Evolutionary conservation across 164 flowering plant genomes (phyloP), one percentile per base, ranked within the genome.

Genomic region (Nymphaea thermarum): DNA sequence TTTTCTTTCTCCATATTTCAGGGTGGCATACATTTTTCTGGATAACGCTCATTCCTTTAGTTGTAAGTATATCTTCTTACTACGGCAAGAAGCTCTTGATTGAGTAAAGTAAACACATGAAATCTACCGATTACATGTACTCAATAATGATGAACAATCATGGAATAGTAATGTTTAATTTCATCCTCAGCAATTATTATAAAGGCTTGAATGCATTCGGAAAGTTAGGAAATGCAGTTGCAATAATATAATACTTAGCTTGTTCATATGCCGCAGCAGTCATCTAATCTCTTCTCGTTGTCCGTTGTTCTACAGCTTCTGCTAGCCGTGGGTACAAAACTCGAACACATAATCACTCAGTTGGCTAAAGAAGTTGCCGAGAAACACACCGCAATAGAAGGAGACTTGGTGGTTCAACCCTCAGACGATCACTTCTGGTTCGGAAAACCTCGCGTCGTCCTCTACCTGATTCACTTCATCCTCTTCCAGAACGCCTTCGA

Each of bases 381-480:
- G 45, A 67, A 67, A 43, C 47, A 59, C 2, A 57, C 62, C 14
- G 18, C 63, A 4, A 42, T 41, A 10, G 25, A 55, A 67, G 51
- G 63, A 43, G 63, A 59, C 7, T 67, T 67, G 69, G 69, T 67
- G n/a, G 69, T 67, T 43, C 43, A 15, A 10, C 69, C 63, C 3
- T 67, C 47, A 41, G 66, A 64, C 3, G 66, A 64, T 14, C 66
- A 64, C 43, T 64, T 64, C 43, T 64, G 66, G 66, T 64, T 64
- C 15, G 15, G 25, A 5, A 18, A 42, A 64, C 66, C 66, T 5
- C 42, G 44, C 4, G 10, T 42, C 6, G 43, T 64, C 42, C 66
- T 64, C 44, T 41, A 64, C 43, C 43, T 64, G 66, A 64, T 64
- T 64, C 66, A 64, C 41, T 64, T 17, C 43, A 64, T 64, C 66